Evolutionary conservation across 176 grass and related monocot genomes (phyloP), one percentile per base, ranked within the genome.

Genomic region (Tillandsia fasciculata): DNA sequence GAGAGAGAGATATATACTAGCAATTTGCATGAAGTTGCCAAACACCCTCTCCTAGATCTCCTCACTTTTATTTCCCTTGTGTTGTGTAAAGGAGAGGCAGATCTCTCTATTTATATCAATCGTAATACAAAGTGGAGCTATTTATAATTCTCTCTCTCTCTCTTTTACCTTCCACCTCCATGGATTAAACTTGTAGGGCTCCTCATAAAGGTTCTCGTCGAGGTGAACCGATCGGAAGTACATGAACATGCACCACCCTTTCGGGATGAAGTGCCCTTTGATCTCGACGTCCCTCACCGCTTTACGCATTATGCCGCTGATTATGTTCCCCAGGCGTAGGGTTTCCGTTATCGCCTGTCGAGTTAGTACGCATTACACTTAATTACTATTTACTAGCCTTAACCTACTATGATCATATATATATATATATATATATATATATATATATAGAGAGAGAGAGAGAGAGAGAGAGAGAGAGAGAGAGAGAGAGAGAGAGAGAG

Each of bases 171-270:
- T 90, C 94, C 94, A 99, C 75, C 94, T 99, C 94, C 94, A 99
- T 75, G 94, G 94, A 72, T 90, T 84, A 82, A 99, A 99, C 72
- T 67, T 86, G 87, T 73, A 90, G 51, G 89, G 71, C 15, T 99
- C 94, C 15, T 84, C 66, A 51, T 93, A 99, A 72, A 82, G 64
- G 11, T 49, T 52, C 50, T 82, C 72, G 13, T 93, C 87, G 7
- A 99, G 94, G 79, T 99, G 94, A 73, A 92, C 87, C 11, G 94
- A 93, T 52, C 94, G 74, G 56, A 99, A 99, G 82, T 99, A 99
- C 58, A 83, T 72, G 4, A 99, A 86, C 53, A 99, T 82, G 42
- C 94, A 88, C 94, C 94, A 99, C 8, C 87, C 94, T 79, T 93
- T 93, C 12, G 94, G 94, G 56, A 99, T 93, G 58, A 93, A 81